Base-by-base conservation (phyloP, 1,284 basidiomycete genomes). In the Puccinia horiana region DNA sequence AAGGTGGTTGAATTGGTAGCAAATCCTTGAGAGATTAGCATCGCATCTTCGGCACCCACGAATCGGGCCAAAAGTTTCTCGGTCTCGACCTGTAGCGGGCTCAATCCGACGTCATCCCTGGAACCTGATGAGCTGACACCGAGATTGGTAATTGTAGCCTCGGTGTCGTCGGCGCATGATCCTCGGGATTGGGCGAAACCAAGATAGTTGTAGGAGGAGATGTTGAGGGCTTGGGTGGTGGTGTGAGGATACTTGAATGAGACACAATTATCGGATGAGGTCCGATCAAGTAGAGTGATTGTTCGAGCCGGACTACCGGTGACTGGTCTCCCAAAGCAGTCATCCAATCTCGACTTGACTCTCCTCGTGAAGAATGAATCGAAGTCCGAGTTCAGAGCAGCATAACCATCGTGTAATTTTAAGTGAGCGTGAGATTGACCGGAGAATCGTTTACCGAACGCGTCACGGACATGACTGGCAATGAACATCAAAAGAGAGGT, bases 181-280 rank as follows among this genome's bases (percentile, higher is more conserved):
- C 97, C 96, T 20, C 91, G 91, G 35, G 93, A 94, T 87, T 98
- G 95, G 0, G 96, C 96, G 86, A 99, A 99, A 6, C 97, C 96
- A 85, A 99, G 94, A 87, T 99, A 99, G 89, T 99, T 99, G 90
- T 99, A 99, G 6, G 95, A 98, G 14, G 95, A 96, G 84, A 98
- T 92, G 88, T 99, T 99, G 85, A 99, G 92, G 0, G 92, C 93
- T 82, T 96, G 93, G 40, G 86, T 86, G 65, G 90, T 91, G 0
- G 89, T 90, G 83, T 95, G 96, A 0, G 93, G 93, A 84, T 93
- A 89, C 65, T 92, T 88, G 85, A 95, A 93, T 9, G 92, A 93
- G 85, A 91, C 89, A 88, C 94, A 93, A 88, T 92, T 92, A 87
- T 98, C 93, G 75, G 91, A 88, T 5, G 94, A 93, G 84, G 91